Evolutionary conservation across 805 yeast genomes (phyloP).

Genomic region (Metschnikowia cerradonensis): DNA sequence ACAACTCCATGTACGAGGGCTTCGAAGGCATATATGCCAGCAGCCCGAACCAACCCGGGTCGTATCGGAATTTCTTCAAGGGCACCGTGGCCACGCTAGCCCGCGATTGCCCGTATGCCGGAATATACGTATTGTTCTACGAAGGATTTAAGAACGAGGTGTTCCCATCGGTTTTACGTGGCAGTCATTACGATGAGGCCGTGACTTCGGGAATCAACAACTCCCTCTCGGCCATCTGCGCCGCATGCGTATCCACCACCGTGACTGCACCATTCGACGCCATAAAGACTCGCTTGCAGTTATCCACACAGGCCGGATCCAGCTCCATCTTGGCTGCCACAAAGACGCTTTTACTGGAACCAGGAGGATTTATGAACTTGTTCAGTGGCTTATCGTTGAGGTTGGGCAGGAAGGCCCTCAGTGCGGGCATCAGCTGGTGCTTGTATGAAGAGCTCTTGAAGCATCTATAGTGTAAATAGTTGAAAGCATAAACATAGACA

Average conservation of each 20-base stretch:
- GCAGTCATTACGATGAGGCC: conserved; percentile 9
- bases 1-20: conserved; percentile 62
- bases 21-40: conserved; percentile 46
- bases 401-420: conserved; percentile 76
- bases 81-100: conserved; percentile 86
- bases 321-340: conserved; percentile 37
- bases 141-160: conserved; percentile 63
- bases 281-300: conserved; percentile 85
- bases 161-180: conserved; percentile 37
- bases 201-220: conserved; percentile 34
- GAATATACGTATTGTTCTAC: conserved; percentile 80
- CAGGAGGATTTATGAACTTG: conserved; percentile 52
- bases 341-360: conserved; percentile 39
- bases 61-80: conserved; percentile 69
- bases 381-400: conserved; percentile 85
- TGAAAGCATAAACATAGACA: neutral
- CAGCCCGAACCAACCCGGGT: conserved; percentile 27
- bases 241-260: conserved; percentile 79
- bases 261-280: conserved; percentile 95
- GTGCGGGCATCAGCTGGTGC: conserved; percentile 97
- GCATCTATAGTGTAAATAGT: conserved; percentile 5
- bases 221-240: conserved; percentile 67
- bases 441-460: conserved; percentile 85
- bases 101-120: conserved; percentile 96
- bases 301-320: conserved; percentile 42